Percentiles rank a stretch among this genome's conserved stretches.
These are phyloP conservation scores for Phyllosticta ampelicida DNA, from an alignment of 2,329 filamentous ascomycete genomes.

Conservation along the genomic window DNA sequence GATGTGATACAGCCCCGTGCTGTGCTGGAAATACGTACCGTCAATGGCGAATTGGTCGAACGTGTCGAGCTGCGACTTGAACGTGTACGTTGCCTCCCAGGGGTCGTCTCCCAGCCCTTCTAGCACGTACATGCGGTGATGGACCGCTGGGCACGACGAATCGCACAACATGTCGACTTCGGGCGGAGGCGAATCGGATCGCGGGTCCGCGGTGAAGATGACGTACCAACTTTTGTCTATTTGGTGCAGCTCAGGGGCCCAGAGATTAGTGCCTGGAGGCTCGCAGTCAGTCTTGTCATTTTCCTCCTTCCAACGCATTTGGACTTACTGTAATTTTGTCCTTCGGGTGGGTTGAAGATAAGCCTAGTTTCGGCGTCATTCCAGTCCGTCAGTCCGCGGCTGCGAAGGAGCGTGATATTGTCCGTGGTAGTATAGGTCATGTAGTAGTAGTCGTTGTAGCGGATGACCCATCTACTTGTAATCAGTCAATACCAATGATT, in stretches of 20 bases:
- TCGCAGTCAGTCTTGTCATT: no score
- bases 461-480: constrained; percentile 30
- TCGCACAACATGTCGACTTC: constrained; percentile 39
- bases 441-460: constrained; percentile 33
- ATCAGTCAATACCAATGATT: not conserved
- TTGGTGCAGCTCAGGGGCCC: constrained; percentile 42
- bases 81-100: constrained; percentile 34
- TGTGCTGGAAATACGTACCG: constrained; percentile 41
- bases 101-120: constrained; percentile 33
- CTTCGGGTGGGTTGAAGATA: constrained; percentile 32
- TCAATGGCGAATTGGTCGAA: constrained; percentile 45
- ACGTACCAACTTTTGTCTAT: constrained; percentile 39
- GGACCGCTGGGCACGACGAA: constrained; percentile 39
- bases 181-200: constrained; percentile 35
- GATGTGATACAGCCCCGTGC: constrained; percentile 26
- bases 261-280: constrained; percentile 30
- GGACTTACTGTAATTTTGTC: constrained; percentile 26
- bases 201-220: constrained; percentile 43
- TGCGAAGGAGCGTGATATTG: constrained; percentile 35
- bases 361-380: constrained; percentile 33
- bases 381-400: constrained; percentile 34
- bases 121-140: constrained; percentile 40
- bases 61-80: constrained; percentile 39
- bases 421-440: constrained; percentile 35
- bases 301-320: no score